These are phyloP conservation scores for Mortierella sp. DNA, from an alignment of 371 early-diverging fungal species.

Conservation along the genomic window DNA sequence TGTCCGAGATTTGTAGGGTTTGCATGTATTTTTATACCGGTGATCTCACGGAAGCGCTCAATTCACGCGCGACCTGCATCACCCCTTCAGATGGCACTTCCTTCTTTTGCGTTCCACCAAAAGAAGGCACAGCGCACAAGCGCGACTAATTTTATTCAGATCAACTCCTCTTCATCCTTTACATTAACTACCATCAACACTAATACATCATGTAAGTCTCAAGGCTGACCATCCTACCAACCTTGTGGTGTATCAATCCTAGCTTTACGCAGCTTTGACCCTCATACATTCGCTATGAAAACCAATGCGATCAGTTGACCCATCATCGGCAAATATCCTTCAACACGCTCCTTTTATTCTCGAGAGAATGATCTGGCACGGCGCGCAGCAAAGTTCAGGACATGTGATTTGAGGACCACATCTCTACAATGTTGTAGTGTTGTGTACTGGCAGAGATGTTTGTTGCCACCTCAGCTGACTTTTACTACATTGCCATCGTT, in stretches of 20 bases:
- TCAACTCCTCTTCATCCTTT: slow-evolving; percentile 25
- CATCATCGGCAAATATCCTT: not conserved
- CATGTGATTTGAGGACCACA: not conserved
- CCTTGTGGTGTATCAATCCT: not conserved
- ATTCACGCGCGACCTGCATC: not conserved
- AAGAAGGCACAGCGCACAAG: slow-evolving; percentile 17
- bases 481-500: not conserved
- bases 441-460: not conserved
- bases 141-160: slow-evolving; percentile 12
- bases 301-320: not conserved
- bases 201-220: slow-evolving; percentile 22
- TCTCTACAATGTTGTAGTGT: not conserved
- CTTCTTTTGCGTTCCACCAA: slow-evolving; percentile 16
- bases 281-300: not conserved
- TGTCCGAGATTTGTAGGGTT: not conserved
- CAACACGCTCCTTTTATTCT: not conserved
- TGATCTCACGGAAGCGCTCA: not conserved
- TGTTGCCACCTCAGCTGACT: not conserved
- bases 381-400: not conserved
- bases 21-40: not conserved
- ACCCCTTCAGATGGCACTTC: not conserved
- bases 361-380: slow-evolving; percentile 1
- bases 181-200: slow-evolving; percentile 7
- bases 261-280: not conserved
- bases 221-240: not conserved